phyloP scores from a whole-genome alignment of 106 monocot genomes.

The Phalaenopsis equestris region DNA sequence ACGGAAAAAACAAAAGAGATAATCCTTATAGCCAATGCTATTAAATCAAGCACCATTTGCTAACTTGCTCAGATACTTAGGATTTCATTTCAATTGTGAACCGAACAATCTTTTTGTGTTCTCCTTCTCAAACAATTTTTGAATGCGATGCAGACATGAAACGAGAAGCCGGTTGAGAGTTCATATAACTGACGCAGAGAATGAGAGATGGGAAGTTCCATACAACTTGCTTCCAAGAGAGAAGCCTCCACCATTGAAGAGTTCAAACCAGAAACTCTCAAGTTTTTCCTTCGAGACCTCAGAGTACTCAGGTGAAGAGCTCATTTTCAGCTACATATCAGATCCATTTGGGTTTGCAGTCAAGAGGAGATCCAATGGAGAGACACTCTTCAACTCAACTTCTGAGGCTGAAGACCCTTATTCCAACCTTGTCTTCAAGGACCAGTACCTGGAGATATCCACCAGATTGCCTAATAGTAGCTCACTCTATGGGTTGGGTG shows the following conservation, averaged over 20 bases:
- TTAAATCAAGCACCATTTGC: not conserved
- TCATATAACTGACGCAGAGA: slow-evolving; percentile 75
- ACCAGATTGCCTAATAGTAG: slow-evolving; percentile 52
- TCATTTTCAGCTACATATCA: slow-evolving; percentile 60
- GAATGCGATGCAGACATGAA: slow-evolving; percentile 49
- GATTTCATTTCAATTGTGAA: not conserved
- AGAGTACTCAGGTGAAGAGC: slow-evolving; percentile 46
- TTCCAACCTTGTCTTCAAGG: slow-evolving; percentile 70
- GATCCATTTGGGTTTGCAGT: slow-evolving; percentile 83
- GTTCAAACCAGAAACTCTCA: not conserved
- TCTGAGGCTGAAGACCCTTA: slow-evolving; percentile 15
- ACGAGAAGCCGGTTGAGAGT: slow-evolving; percentile 59
- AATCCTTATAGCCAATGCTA: too few species aligned
- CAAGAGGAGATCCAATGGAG: slow-evolving; percentile 50
- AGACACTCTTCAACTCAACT: slow-evolving; percentile 63
- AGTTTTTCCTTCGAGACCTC: slow-evolving; percentile 19
- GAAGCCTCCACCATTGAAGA: slow-evolving; percentile 31
- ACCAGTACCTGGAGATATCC: slow-evolving; percentile 88
- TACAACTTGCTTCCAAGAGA: slow-evolving; percentile 73
- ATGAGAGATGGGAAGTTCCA: slow-evolving; percentile 90
- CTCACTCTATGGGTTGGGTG: slow-evolving; percentile 81
- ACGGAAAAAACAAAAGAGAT: too few species aligned
- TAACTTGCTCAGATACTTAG: not conserved
- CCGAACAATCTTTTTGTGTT: not conserved
- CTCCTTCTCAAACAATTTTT: not conserved